phyloP scores from a whole-genome alignment of 805 yeast genomes.

The Candida ortonii region DNA sequence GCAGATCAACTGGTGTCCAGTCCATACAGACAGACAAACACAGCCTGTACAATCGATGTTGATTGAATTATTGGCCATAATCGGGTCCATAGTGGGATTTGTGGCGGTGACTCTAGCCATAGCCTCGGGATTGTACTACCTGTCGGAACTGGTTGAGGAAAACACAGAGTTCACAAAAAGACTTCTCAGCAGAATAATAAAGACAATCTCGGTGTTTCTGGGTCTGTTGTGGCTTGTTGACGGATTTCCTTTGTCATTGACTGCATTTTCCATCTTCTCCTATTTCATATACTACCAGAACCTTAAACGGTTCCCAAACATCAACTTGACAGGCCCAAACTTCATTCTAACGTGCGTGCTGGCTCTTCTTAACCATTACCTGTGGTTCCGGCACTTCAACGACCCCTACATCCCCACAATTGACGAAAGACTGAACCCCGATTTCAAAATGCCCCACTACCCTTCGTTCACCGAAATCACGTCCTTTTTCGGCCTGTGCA shows the following conservation, averaged over 20 bases:
- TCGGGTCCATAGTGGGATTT: conserved; percentile 63
- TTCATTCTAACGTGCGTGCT: conserved; percentile 70
- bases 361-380: conserved; percentile 75
- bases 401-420: conserved; percentile 71
- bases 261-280: conserved; percentile 65
- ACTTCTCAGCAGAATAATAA: conserved; percentile 61
- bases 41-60: conserved; percentile 46
- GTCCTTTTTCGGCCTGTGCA: conserved; percentile 89
- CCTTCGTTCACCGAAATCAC: conserved; percentile 88
- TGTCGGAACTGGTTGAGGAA: conserved; percentile 91
- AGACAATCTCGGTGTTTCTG: conserved; percentile 52
- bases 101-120: conserved; percentile 53
- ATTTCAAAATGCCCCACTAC: conserved; percentile 60
- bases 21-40: no score
- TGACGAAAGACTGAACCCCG: conserved; percentile 53
- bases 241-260: conserved; percentile 70
- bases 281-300: conserved; percentile 76
- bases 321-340: conserved; percentile 65
- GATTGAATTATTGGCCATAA: conserved; percentile 53
- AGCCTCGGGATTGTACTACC: conserved; percentile 90
- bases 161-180: conserved; percentile 82
- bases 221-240: conserved; percentile 67
- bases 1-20: no score
- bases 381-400: conserved; percentile 87
- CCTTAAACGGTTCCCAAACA: conserved; percentile 78